These are phyloP conservation scores for Lablab purpureus DNA, from an alignment of 306 rosid genomes.

Conservation along the genomic window DNA sequence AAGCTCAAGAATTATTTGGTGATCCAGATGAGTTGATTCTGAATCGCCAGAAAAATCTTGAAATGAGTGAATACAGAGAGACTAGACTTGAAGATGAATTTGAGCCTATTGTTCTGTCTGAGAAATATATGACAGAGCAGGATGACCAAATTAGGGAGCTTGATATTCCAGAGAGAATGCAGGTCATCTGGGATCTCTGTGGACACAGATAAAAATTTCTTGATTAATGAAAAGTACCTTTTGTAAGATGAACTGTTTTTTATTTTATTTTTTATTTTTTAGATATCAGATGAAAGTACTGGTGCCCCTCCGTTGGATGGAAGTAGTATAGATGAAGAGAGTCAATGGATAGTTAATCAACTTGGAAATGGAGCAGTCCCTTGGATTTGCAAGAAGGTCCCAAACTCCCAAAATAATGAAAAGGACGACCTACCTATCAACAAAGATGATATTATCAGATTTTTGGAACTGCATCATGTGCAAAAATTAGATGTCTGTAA, in stretches of 20 bases:
- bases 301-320: slow-evolving; percentile 74
- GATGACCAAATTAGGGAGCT: slow-evolving; percentile 83
- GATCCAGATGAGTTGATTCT: slow-evolving; percentile 82
- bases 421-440: slow-evolving; percentile 61
- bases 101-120: slow-evolving; percentile 86
- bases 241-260: slow-evolving; percentile 25
- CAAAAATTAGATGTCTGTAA: slow-evolving; percentile 91
- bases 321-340: slow-evolving; percentile 75
- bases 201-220: not conserved
- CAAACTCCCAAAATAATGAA: slow-evolving; percentile 44
- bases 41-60: slow-evolving; percentile 67
- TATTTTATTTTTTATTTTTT: not conserved
- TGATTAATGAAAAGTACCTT: slow-evolving; percentile 15
- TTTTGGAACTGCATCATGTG: slow-evolving; percentile 88
- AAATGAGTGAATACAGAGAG: slow-evolving; percentile 67
- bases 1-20: slow-evolving; percentile 96
- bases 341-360: slow-evolving; percentile 76
- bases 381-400: slow-evolving; percentile 64
- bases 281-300: slow-evolving; percentile 87
- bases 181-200: slow-evolving; percentile 59
- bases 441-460: slow-evolving; percentile 72
- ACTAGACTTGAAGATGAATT: slow-evolving; percentile 92
- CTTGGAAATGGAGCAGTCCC: slow-evolving; percentile 66
- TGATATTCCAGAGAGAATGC: slow-evolving; percentile 97
- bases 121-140: slow-evolving; percentile 91